Percentiles rank a stretch among this genome's conserved stretches.
phyloP scores from a whole-genome alignment of 768 basidiomycete species.

The Mycena leptocephala region DNA sequence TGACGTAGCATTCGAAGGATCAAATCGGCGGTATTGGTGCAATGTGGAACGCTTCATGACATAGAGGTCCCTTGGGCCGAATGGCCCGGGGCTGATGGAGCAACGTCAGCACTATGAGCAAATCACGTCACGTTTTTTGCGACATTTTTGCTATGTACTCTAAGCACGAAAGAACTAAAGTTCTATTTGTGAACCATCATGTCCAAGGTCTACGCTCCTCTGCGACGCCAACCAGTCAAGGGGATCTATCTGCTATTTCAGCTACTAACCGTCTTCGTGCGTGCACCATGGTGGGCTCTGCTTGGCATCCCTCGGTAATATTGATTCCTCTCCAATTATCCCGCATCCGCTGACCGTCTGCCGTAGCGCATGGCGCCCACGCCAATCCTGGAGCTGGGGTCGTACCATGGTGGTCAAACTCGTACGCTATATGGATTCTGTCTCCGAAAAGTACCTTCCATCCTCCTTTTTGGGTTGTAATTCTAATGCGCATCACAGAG shows the following conservation, averaged over 20 bases:
- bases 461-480: not conserved
- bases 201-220: not conserved
- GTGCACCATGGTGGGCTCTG: slow-evolving; percentile 65
- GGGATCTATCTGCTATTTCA: slow-evolving; percentile 63
- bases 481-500: slow-evolving; percentile 42
- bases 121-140: no score
- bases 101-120: no score
- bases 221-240: slow-evolving; percentile 65
- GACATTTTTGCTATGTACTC: no score
- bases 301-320: slow-evolving; percentile 54
- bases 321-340: not conserved
- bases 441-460: not conserved
- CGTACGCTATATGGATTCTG: slow-evolving; percentile 44
- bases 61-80: no score
- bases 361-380: slow-evolving; percentile 59
- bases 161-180: no score
- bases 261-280: slow-evolving; percentile 58
- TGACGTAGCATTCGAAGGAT: no score
- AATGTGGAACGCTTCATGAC: no score
- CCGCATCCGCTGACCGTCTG: not conserved
- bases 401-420: slow-evolving; percentile 57
- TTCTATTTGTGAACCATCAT: no score
- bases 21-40: no score
- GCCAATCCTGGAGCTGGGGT: slow-evolving; percentile 61
- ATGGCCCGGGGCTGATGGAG: no score